Base-by-base conservation (phyloP, 495 filamentous ascomycete species). In the Lasiosphaeris hirsuta region DNA sequence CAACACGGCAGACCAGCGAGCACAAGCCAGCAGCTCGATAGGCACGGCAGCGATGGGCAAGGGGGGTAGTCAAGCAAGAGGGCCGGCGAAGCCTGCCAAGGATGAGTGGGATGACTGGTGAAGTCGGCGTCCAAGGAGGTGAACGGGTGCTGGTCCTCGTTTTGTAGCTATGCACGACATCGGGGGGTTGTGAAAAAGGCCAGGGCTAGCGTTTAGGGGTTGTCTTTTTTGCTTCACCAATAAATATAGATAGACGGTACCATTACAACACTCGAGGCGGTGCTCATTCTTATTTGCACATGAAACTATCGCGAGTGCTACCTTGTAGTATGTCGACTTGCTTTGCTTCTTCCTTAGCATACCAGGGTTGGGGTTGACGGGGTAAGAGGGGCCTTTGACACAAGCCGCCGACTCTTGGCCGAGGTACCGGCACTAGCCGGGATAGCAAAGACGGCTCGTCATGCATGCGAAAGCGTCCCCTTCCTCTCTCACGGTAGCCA, bases 31-130 rank as follows among this genome's bases (percentile, higher is more conserved):
- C 47, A 78, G 61, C 67, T 69, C 85, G n/a, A 84, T 92, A 61
- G 89, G 89, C 17, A 90, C 88, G 23, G 75, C 81, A 38, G 89
- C 87, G 35, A 85, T 88, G 79, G 87, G 84, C 62, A 79, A 85
- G 75, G 72, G 72, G 35, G 69, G 68, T 35, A 74, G 64, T 45
- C 70, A 71, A 64, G 59, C 64, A 47, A 52, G 61, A 50, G 53
- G 74, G 54, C 61, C 67, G 54, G 65, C 59, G 11, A 65, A 69
- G n/a, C 51, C 60, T 7, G 68, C 71, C 45, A 77, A 82, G 64
- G 83, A 85, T 42, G 78, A 84, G 36, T 87, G 84, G 84, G 83
- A 87, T 64, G 82, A 86, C 66, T 86, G 84, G 84, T 87, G 69
- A 70, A 23, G 17, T 10, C 9, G 18, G 77, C 79, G 59, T 7